Conservation (phyloP, 345 rosid genomes). For the Populus davidiana region DNA sequence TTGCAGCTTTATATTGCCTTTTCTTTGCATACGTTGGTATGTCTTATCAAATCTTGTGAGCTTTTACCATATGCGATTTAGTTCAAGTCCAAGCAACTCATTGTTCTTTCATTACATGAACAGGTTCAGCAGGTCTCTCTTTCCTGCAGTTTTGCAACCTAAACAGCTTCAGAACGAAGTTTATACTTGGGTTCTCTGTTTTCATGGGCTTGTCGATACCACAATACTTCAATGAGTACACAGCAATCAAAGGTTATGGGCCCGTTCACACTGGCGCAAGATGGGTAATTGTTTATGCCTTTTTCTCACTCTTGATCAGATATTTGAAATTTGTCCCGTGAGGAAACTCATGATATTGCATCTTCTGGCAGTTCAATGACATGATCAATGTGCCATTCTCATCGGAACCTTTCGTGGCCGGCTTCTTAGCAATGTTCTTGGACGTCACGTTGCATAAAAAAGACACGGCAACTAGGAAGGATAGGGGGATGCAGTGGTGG, state of each 20-base stretch:
- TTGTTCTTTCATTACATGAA: neutral
- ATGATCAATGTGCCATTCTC: constrained; percentile 93
- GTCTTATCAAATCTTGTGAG: neutral
- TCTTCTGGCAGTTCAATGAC: constrained; percentile 78
- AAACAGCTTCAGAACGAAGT: constrained; percentile 35
- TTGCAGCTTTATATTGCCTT: constrained; percentile 36
- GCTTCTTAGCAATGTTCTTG: constrained; percentile 61
- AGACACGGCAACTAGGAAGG: constrained; percentile 59
- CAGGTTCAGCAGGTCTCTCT: constrained; percentile 35
- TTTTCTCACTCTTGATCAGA: neutral
- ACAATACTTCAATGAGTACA: constrained; percentile 38
- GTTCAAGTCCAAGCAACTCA: neutral
- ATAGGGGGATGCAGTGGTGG: constrained; percentile 92
- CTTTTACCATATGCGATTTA: neutral
- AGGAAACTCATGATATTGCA: neutral
- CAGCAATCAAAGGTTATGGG: constrained; percentile 35
- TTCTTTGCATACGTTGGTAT: constrained; percentile 35
- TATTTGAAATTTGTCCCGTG: neutral
- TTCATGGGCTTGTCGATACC: constrained; percentile 41
- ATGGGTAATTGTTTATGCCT: constrained; percentile 22
- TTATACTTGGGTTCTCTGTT: constrained; percentile 33
- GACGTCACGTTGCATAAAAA: constrained; percentile 60
- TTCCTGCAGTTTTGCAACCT: constrained; percentile 39
- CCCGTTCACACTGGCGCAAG: constrained; percentile 39
- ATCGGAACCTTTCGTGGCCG: constrained; percentile 81